These are phyloP conservation scores for Melampsora abietis-canadensis DNA, from an alignment of 1,284 basidiomycete genomes.

Conservation along the genomic window DNA sequence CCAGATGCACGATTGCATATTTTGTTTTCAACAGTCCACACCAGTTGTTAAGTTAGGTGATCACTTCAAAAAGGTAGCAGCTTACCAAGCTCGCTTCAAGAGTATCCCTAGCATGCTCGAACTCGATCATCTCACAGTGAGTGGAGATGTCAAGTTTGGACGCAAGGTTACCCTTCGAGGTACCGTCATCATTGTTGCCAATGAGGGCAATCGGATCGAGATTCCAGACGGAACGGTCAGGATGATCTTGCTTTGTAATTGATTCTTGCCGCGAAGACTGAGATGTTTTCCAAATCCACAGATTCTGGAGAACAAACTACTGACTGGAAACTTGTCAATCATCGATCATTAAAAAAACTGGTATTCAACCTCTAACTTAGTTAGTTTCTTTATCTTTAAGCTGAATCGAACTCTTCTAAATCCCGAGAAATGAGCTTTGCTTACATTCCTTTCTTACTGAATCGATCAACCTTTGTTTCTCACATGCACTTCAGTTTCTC, in stretches of 20 bases:
- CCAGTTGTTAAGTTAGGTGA: conserved; percentile 97
- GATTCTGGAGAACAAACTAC: conserved; percentile 77
- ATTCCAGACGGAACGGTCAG: conserved; percentile 80
- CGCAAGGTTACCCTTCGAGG: conserved; percentile 71
- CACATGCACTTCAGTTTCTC: no score
- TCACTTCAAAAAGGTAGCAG: conserved; percentile 72
- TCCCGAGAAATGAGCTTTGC: no score
- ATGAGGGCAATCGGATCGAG: conserved; percentile 89
- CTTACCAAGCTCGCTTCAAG: conserved; percentile 97
- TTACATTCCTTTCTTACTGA: no score
- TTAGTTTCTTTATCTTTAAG: not conserved
- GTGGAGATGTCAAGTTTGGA: conserved; percentile 93
- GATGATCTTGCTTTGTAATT: not conserved
- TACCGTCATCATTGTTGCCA: conserved; percentile 66
- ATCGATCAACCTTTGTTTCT: no score
- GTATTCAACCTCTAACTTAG: no score
- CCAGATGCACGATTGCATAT: no score
- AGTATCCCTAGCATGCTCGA: conserved; percentile 80
- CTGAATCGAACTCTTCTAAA: not conserved
- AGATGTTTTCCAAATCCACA: conserved; percentile 1
- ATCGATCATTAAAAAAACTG: conserved; percentile 52
- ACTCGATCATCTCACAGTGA: conserved; percentile 93
- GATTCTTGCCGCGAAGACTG: not conserved
- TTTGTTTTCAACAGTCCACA: conserved; percentile 60
- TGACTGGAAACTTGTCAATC: conserved; percentile 54